Base-by-base conservation (phyloP, 2,329 filamentous ascomycete genomes). In the Penicillium sp. region DNA sequence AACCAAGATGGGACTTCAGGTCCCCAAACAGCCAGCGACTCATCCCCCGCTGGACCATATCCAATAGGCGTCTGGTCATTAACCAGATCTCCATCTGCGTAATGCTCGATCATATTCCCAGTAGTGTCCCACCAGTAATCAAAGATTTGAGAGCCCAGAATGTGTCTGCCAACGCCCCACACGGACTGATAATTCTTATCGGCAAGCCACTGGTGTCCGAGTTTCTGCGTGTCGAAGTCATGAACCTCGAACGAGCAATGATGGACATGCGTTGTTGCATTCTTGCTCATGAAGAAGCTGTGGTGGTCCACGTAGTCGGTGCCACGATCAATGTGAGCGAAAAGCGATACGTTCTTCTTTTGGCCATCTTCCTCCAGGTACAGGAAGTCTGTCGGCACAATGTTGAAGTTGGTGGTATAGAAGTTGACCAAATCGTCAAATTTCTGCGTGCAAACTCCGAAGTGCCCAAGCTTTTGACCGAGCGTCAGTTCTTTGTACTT, bases 151-250 rank as follows among this genome's bases (percentile, higher is more conserved):
- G 70, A 75, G 0, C 81, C 81, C n/a, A 83, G 65, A 43, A 83
- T 78, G 69, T 83, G 81, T 22, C 82, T 67, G 0, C 82, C 82
- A 4, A 84, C 76, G 0, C 82, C 82, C 82, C 82, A 84, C 2
- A 80, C 78, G 34, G 69, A 71, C 57, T 71, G 72, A 54, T 82
- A 84, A 0, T 74, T 76, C 58, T 81, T 80, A 10, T 72, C 62
- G 0, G 70, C 75, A 35, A 85, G 69, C 79, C 79, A 84, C 54
- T 83, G 77, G 63, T 85, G 83, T 0, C 83, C 83, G 1, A 84
- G 66, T 3, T 76, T 70, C 73, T 85, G 82, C 1, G 78, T 79
- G 58, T 84, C 82, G 52, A 82, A 82, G 60, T 84, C 80, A 48
- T 83, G 78, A 0, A 83, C 80, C 57, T 84, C 82, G 52, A 82